phyloP scores from a whole-genome alignment of 148 eudicot genomes.

The Rhododendron williamsianum region DNA sequence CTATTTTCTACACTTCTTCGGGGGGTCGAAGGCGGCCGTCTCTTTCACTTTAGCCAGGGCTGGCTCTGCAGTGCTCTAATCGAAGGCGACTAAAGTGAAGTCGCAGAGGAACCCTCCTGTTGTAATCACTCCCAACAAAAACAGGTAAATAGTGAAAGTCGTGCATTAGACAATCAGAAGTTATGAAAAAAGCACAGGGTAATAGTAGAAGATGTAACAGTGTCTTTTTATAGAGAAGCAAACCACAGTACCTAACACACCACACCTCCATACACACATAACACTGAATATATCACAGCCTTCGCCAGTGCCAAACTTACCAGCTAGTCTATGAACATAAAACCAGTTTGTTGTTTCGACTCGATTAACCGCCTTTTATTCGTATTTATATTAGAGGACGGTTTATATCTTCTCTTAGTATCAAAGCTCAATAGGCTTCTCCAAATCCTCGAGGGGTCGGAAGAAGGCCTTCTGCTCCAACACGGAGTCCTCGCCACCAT shows the following conservation, averaged over 20 bases:
- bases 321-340: not conserved
- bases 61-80: not conserved
- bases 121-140: no score
- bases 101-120: no score
- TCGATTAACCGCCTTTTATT: not conserved
- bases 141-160: not conserved
- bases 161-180: not conserved
- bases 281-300: not conserved
- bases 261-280: not conserved
- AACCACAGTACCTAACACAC: not conserved
- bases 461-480: slow-evolving; percentile 79
- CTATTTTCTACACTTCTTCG: no score
- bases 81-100: not conserved
- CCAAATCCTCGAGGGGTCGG: slow-evolving; percentile 80
- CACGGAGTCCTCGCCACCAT: slow-evolving; percentile 48
- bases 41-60: no score
- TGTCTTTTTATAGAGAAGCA: not conserved
- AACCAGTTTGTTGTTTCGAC: not conserved
- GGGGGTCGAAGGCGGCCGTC: no score
- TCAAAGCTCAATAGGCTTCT: slow-evolving; percentile 34
- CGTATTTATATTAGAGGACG: not conserved
- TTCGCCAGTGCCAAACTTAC: not conserved
- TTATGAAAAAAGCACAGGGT: not conserved
- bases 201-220: not conserved
- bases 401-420: not conserved